Percentiles rank a stretch among this genome's conserved stretches.
Evolutionary conservation across 169 alveolate genomes (phyloP).

Genomic region (Cryptosporidium viatorum): DNA sequence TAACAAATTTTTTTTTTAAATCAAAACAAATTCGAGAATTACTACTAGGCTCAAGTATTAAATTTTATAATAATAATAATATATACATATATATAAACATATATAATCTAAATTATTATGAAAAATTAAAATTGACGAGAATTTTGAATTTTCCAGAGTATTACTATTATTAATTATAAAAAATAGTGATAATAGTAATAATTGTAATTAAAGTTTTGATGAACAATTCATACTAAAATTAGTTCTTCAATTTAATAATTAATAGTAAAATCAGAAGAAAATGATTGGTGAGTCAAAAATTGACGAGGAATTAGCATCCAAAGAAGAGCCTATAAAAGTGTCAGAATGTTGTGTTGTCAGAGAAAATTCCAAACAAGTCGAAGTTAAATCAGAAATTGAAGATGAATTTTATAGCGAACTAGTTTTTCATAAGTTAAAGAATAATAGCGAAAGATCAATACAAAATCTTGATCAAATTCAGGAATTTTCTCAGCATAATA

Average conservation of each 20-base stretch:
- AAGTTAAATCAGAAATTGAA: background rate
- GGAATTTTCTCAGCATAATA: background rate
- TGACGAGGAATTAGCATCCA: background rate
- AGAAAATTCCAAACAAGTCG: background rate
- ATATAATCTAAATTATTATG: slow-evolving; percentile 2
- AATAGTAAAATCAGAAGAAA: background rate
- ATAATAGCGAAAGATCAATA: background rate
- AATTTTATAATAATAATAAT: no score
- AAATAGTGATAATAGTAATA: background rate
- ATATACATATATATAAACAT: no score
- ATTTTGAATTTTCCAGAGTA: background rate
- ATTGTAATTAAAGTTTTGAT: background rate
- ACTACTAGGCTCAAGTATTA: background rate
- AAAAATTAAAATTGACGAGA: background rate
- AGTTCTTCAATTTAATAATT: background rate
- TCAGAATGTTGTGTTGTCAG: background rate
- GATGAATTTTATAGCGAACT: background rate
- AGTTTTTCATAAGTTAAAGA: background rate
- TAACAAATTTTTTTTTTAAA: background rate
- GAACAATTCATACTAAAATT: background rate
- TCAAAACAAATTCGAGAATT: background rate
- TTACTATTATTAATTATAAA: background rate
- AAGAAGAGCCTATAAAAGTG: background rate
- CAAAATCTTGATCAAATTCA: background rate
- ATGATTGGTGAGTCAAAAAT: slow-evolving; percentile 1